Evolutionary conservation across 106 monocot species (phyloP), one percentile per base, ranked within the genome.

Genomic region (Narthecium ossifragum): DNA sequence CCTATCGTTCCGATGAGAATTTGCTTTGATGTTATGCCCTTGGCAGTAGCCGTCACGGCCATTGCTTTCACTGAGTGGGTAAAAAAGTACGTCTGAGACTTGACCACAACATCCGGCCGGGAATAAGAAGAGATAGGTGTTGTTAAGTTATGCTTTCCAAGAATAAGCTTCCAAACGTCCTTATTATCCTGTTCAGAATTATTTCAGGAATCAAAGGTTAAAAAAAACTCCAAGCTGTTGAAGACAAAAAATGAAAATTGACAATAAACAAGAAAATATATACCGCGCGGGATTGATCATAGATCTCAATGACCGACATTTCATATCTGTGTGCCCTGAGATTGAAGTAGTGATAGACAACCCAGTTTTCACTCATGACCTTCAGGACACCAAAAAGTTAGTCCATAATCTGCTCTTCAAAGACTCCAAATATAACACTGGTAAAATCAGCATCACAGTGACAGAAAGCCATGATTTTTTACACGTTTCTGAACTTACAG

Each of bases 341-440:
- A 73, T 99, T 99, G 75, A 99, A 99, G 67, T 99, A 99, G 66
- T 99, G 98, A 78, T 99, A 99, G 27, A 88, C 82, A 65, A 92
- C 91, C 98, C 91, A 91, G 51, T 99, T 91, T 51, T 99, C 98
- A 78, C 91, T 99, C 14, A 99, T 45, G 48, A 91, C 85, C 98
- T 99, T 73, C 45, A 69, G 10, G 34, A 62, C 9, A 62, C n/a
- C 25, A 59, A 60, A 57, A 59, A 54, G 40, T 17, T n/a, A n/a
- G n/a, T n/a, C n/a, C n/a, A n/a, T n/a, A n/a, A n/a, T n/a, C n/a
- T n/a, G n/a, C n/a, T n/a, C n/a, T n/a, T n/a, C n/a, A n/a, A n/a
- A n/a, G n/a, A n/a, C n/a, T n/a, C n/a, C n/a, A n/a, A n/a, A n/a
- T n/a, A n/a, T n/a, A n/a, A n/a, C n/a, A n/a, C n/a, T n/a, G n/a